Conservation (phyloP, 345 rosid genomes). For the Acer yangbiense region DNA sequence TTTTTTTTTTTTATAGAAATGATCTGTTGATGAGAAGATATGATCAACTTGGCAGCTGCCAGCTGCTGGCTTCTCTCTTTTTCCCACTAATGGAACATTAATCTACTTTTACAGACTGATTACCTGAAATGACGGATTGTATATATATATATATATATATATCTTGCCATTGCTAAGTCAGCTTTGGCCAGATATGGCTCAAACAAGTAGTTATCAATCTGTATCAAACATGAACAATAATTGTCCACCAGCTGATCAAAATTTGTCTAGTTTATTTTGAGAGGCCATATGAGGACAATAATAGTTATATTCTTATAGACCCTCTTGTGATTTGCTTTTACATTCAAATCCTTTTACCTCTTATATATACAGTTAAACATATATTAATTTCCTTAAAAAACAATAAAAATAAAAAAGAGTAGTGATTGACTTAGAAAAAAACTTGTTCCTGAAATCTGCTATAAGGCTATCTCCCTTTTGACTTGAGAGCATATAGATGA, state of each 20-base stretch:
- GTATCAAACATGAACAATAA: constrained; percentile 20
- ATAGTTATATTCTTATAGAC: neutral
- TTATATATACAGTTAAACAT: neutral
- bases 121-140: neutral
- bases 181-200: constrained; percentile 1
- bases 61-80: too few relatives aligned
- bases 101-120: neutral
- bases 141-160: too few relatives aligned
- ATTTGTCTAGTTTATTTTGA: neutral
- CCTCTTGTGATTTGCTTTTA: neutral
- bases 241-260: constrained; percentile 13
- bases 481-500: constrained; percentile 9
- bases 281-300: constrained; percentile 11
- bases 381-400: neutral
- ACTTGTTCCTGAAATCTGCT: neutral
- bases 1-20: too few relatives aligned
- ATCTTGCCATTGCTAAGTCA: neutral
- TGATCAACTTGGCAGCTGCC: too few relatives aligned
- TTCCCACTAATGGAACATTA: neutral
- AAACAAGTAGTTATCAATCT: constrained; percentile 18
- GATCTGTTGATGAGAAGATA: too few relatives aligned
- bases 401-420: neutral
- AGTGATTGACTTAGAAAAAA: constrained; percentile 19
- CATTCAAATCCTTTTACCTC: neutral
- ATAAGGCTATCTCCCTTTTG: constrained; percentile 13